phyloP scores from a whole-genome alignment of 2,329 filamentous ascomycete species.

The Parasarocladium wereldwijsianum region DNA sequence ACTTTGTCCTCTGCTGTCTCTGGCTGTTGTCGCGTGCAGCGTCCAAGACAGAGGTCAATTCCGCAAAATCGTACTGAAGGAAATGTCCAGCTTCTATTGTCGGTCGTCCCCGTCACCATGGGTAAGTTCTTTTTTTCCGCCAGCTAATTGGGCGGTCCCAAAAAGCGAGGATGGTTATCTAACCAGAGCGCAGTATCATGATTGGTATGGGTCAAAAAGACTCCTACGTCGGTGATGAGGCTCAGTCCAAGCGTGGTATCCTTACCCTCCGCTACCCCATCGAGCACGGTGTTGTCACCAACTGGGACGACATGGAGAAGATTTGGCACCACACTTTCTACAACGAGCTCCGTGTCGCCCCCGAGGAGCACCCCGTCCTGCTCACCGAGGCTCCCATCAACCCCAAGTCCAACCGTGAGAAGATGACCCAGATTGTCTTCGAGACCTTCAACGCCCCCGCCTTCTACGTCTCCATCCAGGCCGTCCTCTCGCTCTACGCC shows the following conservation, averaged over 20 bases:
- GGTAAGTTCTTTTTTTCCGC: conserved; percentile 69
- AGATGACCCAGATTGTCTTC: conserved; percentile 99
- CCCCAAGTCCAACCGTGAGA: conserved; percentile 99
- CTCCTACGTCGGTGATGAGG: conserved; percentile 99
- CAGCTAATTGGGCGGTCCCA: too few relatives aligned
- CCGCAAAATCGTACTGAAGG: conserved; percentile 19
- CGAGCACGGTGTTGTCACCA: conserved; percentile 99
- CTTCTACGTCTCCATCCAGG: conserved; percentile 99
- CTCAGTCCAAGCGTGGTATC: conserved; percentile 99
- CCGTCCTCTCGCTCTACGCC: conserved; percentile 96
- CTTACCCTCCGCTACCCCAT: conserved; percentile 98
- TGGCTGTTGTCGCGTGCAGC: conserved; percentile 3
- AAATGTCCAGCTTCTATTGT: conserved; percentile 76
- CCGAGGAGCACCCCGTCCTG: conserved; percentile 98
- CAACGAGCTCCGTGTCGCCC: conserved; percentile 99
- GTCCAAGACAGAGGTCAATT: conserved; percentile 6
- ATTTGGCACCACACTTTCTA: conserved; percentile 99
- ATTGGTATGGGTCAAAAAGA: conserved; percentile 99
- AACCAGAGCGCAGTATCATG: conserved; percentile 65
- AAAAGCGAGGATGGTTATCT: too few relatives aligned
- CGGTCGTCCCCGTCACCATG: conserved; percentile 98
- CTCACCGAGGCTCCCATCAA: conserved; percentile 99
- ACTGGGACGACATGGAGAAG: conserved; percentile 99
- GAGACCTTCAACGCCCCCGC: conserved; percentile 99
- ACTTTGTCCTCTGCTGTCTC: conserved; percentile 17